Base-by-base conservation (phyloP, 2,329 filamentous ascomycete species). In the Trichoderma aggressivum region DNA sequence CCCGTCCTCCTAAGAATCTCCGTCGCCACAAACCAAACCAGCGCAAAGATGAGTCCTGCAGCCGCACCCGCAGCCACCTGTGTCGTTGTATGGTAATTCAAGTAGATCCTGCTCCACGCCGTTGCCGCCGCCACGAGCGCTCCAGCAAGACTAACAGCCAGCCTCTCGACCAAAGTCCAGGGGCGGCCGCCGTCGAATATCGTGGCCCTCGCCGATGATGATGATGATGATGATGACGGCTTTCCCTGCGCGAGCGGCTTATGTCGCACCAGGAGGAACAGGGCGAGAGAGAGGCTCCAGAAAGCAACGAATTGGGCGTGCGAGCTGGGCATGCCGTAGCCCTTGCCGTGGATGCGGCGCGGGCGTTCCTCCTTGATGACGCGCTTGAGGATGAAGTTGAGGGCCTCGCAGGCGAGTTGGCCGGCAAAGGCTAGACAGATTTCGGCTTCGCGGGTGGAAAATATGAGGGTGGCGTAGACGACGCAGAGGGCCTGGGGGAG, bases 251-350 rank as follows among this genome's bases (percentile, higher is more conserved):
- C 10, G 18, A 79, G 86, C 70, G 91, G 91, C 6, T 86, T 85
- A 81, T 97, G 94, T 72, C 95, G 89, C 72, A 94, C 84, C 59
- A 97, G 86, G 58, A 99, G 86, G 84, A 98, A 98, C 24, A 99
- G 85, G 28, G 89, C 86, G 72, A 98, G 83, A 73, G 92, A 96
- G 71, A 97, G 84, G 71, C 93, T 91, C 87, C 97, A 98, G 85
- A 94, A 99, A 70, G 92, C 88, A 73, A 95, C 92, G 80, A 98
- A 99, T 83, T 99, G 96, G 10, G 96, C 92, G 82, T 99, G 96
- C 47, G 94, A 98, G 58, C 84, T 87, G 67, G 96, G 96, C 97
- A 99, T 99, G 76, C 96, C 97, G 79, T 99, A 99, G 74, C 96
- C 96, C 81, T 97, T 97, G 70, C 94, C 94, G 78, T 94, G 90